Evolutionary conservation across 1,284 basidiomycete species (phyloP).

Genomic region (Moesziomyces sp.): DNA sequence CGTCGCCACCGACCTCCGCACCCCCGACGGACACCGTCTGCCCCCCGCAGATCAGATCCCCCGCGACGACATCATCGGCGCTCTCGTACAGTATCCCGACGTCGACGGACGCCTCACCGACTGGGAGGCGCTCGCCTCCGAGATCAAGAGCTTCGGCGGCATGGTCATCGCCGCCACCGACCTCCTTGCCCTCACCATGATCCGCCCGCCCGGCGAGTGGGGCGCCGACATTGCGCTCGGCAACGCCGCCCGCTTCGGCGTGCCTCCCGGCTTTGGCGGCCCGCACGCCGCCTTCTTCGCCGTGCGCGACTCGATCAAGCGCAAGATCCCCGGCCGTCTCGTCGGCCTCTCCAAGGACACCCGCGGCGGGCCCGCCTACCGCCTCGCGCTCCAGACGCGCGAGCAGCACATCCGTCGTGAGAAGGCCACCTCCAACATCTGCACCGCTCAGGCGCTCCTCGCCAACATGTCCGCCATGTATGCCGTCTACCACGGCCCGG

Average conservation of each 20-base stretch:
- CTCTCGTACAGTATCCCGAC: slow-evolving; percentile 82
- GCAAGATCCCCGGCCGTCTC: slow-evolving; percentile 95
- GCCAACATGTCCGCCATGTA: slow-evolving; percentile 68
- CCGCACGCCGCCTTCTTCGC: slow-evolving; percentile 89
- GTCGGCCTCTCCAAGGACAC: slow-evolving; percentile 90
- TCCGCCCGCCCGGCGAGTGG: slow-evolving; percentile 98
- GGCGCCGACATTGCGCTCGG: slow-evolving; percentile 96
- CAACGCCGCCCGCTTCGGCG: slow-evolving; percentile 92
- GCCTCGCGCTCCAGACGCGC: slow-evolving; percentile 82
- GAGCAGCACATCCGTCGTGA: slow-evolving; percentile 68
- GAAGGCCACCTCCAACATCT: slow-evolving; percentile 67
- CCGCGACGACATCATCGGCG: slow-evolving; percentile 76
- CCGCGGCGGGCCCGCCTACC: slow-evolving; percentile 86
- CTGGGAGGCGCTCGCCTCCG: slow-evolving; percentile 77
- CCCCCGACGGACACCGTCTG: slow-evolving; percentile 51
- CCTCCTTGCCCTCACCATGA: slow-evolving; percentile 88
- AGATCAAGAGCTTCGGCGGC: slow-evolving; percentile 80
- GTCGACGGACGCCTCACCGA: slow-evolving; percentile 86
- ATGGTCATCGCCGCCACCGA: slow-evolving; percentile 90
- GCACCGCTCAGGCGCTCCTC: slow-evolving; percentile 65
- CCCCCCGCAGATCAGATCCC: slow-evolving; percentile 57
- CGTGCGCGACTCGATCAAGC: slow-evolving; percentile 88
- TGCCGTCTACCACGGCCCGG: slow-evolving; percentile 92
- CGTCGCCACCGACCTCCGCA: slow-evolving; percentile 55
- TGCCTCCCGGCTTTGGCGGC: slow-evolving; percentile 69